Conservation (phyloP, 371 early-diverging fungal genomes). For the Encephalitozoon hellem region DNA sequence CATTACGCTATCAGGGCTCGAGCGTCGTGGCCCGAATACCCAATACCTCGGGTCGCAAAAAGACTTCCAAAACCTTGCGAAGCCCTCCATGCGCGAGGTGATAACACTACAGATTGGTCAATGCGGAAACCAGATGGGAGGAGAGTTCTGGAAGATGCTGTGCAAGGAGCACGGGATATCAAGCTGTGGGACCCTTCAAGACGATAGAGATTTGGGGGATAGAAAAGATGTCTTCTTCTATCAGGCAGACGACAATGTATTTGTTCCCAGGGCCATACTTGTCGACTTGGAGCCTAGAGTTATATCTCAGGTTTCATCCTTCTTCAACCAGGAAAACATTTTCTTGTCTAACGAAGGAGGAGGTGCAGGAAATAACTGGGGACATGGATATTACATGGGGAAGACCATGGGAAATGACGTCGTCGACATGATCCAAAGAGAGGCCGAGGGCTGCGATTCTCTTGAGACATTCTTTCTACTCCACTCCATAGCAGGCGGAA, state of each 20-base stretch:
- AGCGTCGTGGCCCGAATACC: neutral
- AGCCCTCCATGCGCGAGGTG: constrained; percentile 66
- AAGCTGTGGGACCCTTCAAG: constrained; percentile 64
- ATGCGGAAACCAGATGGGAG: constrained; percentile 89
- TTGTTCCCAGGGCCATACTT: constrained; percentile 77
- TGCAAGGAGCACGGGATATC: constrained; percentile 78
- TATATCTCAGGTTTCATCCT: constrained; percentile 42
- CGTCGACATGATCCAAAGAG: constrained; percentile 80
- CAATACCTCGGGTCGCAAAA: neutral
- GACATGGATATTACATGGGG: constrained; percentile 72
- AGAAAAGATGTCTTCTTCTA: constrained; percentile 97
- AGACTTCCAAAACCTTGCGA: neutral
- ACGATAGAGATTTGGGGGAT: constrained; percentile 43
- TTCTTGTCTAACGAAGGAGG: constrained; percentile 76
- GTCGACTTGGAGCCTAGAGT: constrained; percentile 84
- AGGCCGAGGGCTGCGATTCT: constrained; percentile 79
- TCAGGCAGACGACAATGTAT: constrained; percentile 84
- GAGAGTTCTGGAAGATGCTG: constrained; percentile 79
- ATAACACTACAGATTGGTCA: constrained; percentile 86
- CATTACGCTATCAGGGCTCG: constrained; percentile 36
- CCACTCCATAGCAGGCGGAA: constrained; percentile 87
- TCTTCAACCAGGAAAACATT: constrained; percentile 76
- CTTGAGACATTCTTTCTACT: constrained; percentile 76
- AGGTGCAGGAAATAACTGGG: constrained; percentile 91
- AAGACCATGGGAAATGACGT: constrained; percentile 70